Conservation (phyloP, 139 green algal genomes). For the Pleodorina starrii region DNA sequence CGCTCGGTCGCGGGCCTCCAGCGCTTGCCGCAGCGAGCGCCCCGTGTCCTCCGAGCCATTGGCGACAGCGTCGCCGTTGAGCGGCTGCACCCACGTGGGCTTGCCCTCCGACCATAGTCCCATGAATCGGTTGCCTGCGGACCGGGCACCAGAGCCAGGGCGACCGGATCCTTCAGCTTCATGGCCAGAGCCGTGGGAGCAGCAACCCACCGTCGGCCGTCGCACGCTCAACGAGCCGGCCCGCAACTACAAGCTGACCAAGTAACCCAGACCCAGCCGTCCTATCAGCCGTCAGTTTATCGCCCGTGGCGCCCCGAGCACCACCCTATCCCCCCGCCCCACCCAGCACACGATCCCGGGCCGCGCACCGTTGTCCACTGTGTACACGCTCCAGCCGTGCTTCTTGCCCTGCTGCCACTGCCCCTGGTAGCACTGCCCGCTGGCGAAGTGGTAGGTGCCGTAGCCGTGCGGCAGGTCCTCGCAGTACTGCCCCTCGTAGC, state of each 20-base stretch:
- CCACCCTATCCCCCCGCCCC: too few species aligned
- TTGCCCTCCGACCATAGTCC: constrained; percentile 73
- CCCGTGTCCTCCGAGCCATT: background rate
- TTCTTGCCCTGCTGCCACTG: constrained; percentile 80
- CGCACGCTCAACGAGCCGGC: too few species aligned
- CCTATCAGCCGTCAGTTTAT: too few species aligned
- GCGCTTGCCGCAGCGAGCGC: constrained; percentile 49
- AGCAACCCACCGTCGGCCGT: too few species aligned
- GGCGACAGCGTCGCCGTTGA: constrained; percentile 30
- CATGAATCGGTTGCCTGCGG: constrained; percentile 60
- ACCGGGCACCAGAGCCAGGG: too few species aligned
- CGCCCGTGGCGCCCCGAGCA: too few species aligned
- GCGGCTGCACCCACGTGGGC: constrained; percentile 71
- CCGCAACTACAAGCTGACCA: too few species aligned
- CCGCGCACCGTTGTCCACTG: constrained; percentile 60
- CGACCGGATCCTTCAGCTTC: too few species aligned
- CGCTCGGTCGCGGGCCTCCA: constrained; percentile 51
- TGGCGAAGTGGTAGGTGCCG: constrained; percentile 79
- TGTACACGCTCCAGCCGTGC: constrained; percentile 82
- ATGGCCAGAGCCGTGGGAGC: too few species aligned
- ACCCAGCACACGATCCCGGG: too few species aligned
- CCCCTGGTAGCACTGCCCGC: constrained; percentile 79
- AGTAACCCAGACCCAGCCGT: too few species aligned
- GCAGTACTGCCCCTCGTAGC: constrained; percentile 66
- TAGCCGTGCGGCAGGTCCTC: constrained; percentile 73